Conservation (phyloP, 31 red algal genomes). For the Endocladia muricata region DNA sequence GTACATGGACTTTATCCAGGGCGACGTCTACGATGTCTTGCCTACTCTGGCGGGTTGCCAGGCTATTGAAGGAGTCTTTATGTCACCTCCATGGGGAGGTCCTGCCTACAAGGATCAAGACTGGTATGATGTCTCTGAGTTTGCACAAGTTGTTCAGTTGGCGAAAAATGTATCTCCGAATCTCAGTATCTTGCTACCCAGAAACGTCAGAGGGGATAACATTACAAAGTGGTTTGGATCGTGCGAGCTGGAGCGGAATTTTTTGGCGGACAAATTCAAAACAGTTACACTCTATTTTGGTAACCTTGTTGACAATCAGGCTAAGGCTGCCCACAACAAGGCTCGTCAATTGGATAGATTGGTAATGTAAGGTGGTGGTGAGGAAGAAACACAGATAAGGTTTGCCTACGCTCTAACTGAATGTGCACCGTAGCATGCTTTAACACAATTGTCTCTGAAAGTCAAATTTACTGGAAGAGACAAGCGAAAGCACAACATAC, state of each 20-base stretch:
- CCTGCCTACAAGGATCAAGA: slow-evolving; percentile 50
- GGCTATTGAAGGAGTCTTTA: slow-evolving; percentile 70
- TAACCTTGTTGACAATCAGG: slow-evolving; percentile 19
- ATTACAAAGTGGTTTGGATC: slow-evolving; percentile 30
- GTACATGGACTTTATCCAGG: slow-evolving; percentile 73
- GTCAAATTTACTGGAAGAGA: no score
- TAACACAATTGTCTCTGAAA: no score
- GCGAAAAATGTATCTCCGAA: slow-evolving; percentile 20
- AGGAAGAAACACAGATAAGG: no score
- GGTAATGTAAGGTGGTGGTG: no score
- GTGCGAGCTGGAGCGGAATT: slow-evolving; percentile 76
- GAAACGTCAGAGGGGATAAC: slow-evolving; percentile 14
- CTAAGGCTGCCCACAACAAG: no score
- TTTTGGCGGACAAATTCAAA: slow-evolving; percentile 45
- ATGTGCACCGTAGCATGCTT: no score
- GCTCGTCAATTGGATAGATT: no score
- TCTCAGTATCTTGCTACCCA: slow-evolving; percentile 65
- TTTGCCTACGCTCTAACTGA: no score
- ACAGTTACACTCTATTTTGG: slow-evolving; percentile 75
- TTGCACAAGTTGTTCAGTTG: slow-evolving; percentile 14
- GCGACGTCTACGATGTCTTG: slow-evolving; percentile 71
- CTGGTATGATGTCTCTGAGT: slow-evolving; percentile 18
- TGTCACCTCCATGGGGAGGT: slow-evolving; percentile 94
- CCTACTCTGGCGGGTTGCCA: slow-evolving; percentile 12
- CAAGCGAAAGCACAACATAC: no score